Evolutionary conservation across 2,329 filamentous ascomycete genomes (phyloP), one percentile per base, ranked within the genome.

Genomic region (Colletotrichum gigasporum): DNA sequence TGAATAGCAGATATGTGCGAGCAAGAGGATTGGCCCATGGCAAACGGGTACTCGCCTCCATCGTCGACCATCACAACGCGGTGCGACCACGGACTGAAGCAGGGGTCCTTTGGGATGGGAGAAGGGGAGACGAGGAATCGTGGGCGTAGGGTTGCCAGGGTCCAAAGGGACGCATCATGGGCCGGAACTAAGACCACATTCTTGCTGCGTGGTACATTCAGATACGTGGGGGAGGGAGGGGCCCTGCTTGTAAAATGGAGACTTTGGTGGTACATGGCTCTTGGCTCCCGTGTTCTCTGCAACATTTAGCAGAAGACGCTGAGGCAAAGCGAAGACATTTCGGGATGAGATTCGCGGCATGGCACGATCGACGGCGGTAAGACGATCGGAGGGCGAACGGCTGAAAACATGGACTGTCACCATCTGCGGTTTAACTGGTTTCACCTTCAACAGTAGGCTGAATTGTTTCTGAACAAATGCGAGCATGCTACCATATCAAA

Each of bases 181-280:
- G 18, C n/a, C 24, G n/a, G 45, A 24, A 35, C n/a, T 37, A 14
- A n/a, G 48, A 24, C 41, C 12, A 28, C 24, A 63, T 48, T 47
- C 41, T 53, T 47, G 39, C 28, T 30, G 32, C n/a, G 20, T 45
- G 55, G 37, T 42, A 51, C 45, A 48, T 37, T 48, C 26, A 34
- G 14, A 12, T 47, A 60, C 41, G 55, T 54, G 41, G 54, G 53
- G 56, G 48, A 64, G 53, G 56, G 48, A 64, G 41, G 41, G 41
- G n/a, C 34, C 16, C 28, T 18, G 16, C 34, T 26, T 16, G 30
- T 53, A 16, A 48, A 37, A 20, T 24, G 16, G 22, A 12, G 44
- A 37, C 35, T 30, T 37, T 24, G 44, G 18, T 14, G 44, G 59
- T 41, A 20, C 32, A 45, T 50, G 30, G 8, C 12, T 30, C 26